Base-by-base conservation (phyloP, 495 filamentous ascomycete genomes). In the Oidiodendron maius region DNA sequence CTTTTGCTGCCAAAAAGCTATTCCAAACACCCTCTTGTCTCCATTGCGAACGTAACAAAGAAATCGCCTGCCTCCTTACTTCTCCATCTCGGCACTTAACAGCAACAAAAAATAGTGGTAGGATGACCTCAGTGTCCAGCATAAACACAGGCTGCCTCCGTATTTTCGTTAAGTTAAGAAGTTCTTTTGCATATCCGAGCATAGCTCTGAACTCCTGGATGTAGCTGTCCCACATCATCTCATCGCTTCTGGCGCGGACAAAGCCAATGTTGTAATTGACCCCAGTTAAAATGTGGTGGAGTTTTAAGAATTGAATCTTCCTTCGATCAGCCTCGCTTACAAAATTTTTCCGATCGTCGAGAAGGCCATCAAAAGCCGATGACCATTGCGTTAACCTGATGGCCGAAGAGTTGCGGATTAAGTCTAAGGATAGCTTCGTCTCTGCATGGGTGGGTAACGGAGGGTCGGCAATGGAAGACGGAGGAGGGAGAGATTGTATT, bases 21-120 rank as follows among this genome's bases (percentile, higher is more conserved):
- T 42, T 42, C 40, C 40, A 42, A 2, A 42, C n/a, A 13, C 40
- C 40, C 20, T 42, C 40, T 22, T 42, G 40, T 9, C 40, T 42
- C 17, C 26, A 23, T 11, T 11, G 9, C 6, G 17, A 4, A 12
- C 8, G n/a, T 23, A 42, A 24, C 20, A 42, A 42, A 9, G 6
- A 2, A 10, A 42, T 42, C 15, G 40, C 40, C 20, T 42, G 22
- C 40, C 40, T 1, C 10, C 40, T 42, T 20, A 20, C 13, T 42
- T 9, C 11, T 4, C 40, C 15, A 20, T 42, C 18, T 15, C 40
- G 16, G 20, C 40, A 42, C 15, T 42, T 42, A 11, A 42, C 15
- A 1, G 18, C 40, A 6, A 11, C 20, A 20, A 42, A 42, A 15
- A 21, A 42, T 12, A 42, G 40, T 11, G 40, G 40, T 20, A 22